These are phyloP conservation scores for Cytospora mali DNA, from an alignment of 2,329 filamentous ascomycete species.

Conservation along the genomic window DNA sequence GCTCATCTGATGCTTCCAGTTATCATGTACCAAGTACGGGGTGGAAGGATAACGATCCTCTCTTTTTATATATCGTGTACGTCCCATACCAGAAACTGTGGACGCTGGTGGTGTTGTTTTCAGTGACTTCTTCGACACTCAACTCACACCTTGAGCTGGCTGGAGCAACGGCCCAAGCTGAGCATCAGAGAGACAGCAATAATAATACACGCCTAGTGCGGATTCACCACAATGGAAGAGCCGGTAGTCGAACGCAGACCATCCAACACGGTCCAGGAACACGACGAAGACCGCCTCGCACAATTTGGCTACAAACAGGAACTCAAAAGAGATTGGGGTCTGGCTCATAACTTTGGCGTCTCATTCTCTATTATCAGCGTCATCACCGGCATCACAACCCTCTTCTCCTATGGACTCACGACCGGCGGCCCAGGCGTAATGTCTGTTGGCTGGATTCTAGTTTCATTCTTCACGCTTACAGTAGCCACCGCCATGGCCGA, in stretches of 20 bases:
- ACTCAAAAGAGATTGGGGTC: conserved; percentile 58
- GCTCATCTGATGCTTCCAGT: background rate
- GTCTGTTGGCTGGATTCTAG: conserved; percentile 57
- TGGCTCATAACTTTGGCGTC: conserved; percentile 63
- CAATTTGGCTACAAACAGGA: conserved; percentile 64
- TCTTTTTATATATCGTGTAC: background rate
- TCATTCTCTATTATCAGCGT: conserved; percentile 65
- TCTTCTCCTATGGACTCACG: conserved; percentile 58
- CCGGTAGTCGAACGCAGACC: conserved; percentile 33
- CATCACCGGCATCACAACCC: conserved; percentile 61
- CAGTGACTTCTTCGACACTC: background rate
- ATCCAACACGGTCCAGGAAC: conserved; percentile 34
- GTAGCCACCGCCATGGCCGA: conserved; percentile 60
- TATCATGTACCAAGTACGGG: background rate
- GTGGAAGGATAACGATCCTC: background rate
- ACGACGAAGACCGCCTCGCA: conserved; percentile 56
- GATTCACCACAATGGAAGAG: conserved; percentile 26
- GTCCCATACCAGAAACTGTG: background rate
- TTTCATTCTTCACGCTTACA: conserved; percentile 58
- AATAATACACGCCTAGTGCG: background rate
- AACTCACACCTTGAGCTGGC: background rate
- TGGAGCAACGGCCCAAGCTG: background rate
- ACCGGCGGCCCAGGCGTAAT: conserved; percentile 60
- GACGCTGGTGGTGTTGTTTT: background rate
- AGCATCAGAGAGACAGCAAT: background rate